Evolutionary conservation across 106 monocot species (phyloP), one percentile per base, ranked within the genome.

Genomic region (Apostasia shenzhenica): DNA sequence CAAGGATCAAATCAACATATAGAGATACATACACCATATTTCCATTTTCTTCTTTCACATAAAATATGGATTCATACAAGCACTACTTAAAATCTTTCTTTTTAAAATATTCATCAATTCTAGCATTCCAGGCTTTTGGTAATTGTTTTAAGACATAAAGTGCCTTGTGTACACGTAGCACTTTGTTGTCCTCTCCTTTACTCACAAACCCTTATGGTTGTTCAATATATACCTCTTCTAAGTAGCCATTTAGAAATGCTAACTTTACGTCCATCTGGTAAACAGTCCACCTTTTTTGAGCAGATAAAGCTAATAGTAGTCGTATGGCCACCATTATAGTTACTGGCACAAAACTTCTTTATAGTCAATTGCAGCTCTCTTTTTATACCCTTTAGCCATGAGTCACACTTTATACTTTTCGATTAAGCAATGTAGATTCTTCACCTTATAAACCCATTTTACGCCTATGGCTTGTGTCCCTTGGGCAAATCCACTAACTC

Each of bases 21-120:
- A 63, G 10, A 44, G 43, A 13, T 2, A 4, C 63, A 9, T 6
- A 10, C 10, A 63, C 8, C 5, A 63, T 41, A 39, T 63, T 39
- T 63, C 41, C 63, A 44, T 44, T 42, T 38, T 3, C 39, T 9
- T 13, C 43, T 10, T 63, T 63, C 38, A 63, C 43, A 44, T 63
- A 63, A 5, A 63, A 13, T 4, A 2, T 39, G 8, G 10, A 2
- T 56, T 55, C 54, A 55, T 57, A 44, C 6, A 38, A 43, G 12
- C 45, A 55, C 3, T 56, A 3, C 1, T 9, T 9, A 57, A 41
- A 70, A 44, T 54, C 42, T 3, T 55, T 12, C 14, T 11, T 3
- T 42, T 44, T 41, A 41, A 70, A 46, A 55, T 55, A 57, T 3
- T 44, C 8, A 41, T 70, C 68, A 49, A 68, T 68, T 6, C 10